A percentile compares a stretch with the other conserved stretches of the same genome.
These are phyloP conservation scores for Calonectria honghensis DNA, from an alignment of 2,329 filamentous ascomycete genomes.

Conservation along the genomic window DNA sequence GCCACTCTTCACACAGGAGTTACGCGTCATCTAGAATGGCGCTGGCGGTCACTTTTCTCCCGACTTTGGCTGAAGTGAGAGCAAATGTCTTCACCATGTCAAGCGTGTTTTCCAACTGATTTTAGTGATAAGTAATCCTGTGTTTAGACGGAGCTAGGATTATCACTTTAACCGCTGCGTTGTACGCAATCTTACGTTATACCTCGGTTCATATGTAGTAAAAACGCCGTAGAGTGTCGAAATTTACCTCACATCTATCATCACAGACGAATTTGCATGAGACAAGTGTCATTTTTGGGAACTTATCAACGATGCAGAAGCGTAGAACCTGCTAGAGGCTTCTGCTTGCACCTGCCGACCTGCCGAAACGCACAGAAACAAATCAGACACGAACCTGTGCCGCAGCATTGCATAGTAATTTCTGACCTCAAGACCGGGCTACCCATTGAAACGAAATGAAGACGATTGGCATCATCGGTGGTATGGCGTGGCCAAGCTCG, in stretches of 20 bases:
- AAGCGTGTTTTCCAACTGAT: neutral
- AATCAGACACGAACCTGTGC: neutral
- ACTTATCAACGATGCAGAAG: no score
- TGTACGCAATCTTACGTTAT: slow-evolving; percentile 13
- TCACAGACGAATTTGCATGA: no score
- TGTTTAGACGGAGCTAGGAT: neutral
- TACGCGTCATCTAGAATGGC: neutral
- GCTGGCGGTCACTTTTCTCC: neutral
- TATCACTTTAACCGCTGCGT: neutral
- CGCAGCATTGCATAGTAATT: neutral
- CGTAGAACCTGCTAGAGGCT: neutral
- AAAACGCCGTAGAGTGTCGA: no score
- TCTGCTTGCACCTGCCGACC: neutral
- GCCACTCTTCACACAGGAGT: neutral
- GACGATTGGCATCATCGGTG: slow-evolving; percentile 12
- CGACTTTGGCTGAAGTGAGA: neutral
- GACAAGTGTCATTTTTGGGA: neutral
- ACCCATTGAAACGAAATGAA: neutral
- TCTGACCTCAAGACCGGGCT: neutral
- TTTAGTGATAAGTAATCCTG: neutral
- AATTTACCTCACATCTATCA: neutral
- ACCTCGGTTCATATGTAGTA: neutral
- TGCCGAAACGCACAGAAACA: neutral
- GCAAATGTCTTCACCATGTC: no score
- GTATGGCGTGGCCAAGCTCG: slow-evolving; percentile 20